Evolutionary conservation across 164 flowering plant genomes (phyloP), one percentile per base, ranked within the genome.

Genomic region (Annona cherimola): DNA sequence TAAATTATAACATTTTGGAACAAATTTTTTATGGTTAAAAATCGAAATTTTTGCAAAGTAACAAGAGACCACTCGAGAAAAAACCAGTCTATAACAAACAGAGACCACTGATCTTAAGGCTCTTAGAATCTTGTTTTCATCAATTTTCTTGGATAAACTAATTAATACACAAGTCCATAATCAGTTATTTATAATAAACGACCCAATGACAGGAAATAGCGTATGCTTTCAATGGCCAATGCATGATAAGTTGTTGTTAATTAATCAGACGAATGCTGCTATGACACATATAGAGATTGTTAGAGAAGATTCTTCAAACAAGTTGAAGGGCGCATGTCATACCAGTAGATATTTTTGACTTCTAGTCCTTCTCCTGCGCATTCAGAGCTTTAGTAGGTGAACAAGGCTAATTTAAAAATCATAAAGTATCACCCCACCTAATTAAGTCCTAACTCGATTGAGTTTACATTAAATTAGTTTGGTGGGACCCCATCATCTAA

Each of bases 371-470:
- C 44, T 64, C 16, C 16, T 40, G 3, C 16, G 67, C 16, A 64
- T 64, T 40, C 18, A 42, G 67, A 64, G 67, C 45, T 64, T 64
- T 64, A 42, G 67, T 64, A 1, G 67, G 67, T 64, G 67, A 42
- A 64, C 44, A 18, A 5, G 40, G 12, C 3, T 4, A 42, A 5
- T 35, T 26, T 62, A 35, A 50, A 26, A 62, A 62, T 39, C 12
- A 62, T 62, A 39, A 5, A 62, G 66, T 62, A 35, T 20, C 26
- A 62, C 26, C 18, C 67, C 11, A 16, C 4, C 57, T 50, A 26
- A 26, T 26, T 50, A 50, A 50, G 57, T 16, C 57, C 14, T 16
- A 50, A 50, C 8, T 50, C 16, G 4, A 41, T 1, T 42, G 43
- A 64, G 43, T 64, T 64, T 44, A 64, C 67, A 64, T 64, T 64